Percentiles rank a stretch among this genome's conserved stretches.
phyloP scores from a whole-genome alignment of 2,329 filamentous ascomycete genomes.

The Arthrobotrys megalospora region DNA sequence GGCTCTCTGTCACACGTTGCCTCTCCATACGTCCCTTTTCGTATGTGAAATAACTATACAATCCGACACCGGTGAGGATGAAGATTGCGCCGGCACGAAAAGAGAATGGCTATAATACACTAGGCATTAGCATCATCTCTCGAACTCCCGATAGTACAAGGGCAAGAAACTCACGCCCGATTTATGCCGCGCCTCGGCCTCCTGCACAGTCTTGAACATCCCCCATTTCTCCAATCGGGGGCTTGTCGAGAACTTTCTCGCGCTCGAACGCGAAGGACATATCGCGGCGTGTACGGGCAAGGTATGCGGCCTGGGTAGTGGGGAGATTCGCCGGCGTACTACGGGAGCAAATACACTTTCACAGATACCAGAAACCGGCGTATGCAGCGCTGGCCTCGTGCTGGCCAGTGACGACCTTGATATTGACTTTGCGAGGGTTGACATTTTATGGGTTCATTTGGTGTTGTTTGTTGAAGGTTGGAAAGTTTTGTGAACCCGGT shows the following conservation, averaged over 20 bases:
- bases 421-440: constrained; percentile 48
- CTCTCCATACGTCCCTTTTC: constrained; percentile 94
- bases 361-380: constrained; percentile 3
- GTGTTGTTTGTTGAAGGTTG: constrained; percentile 46
- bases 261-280: constrained; percentile 7
- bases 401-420: constrained; percentile 29
- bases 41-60: constrained; percentile 91
- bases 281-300: constrained; percentile 10
- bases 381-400: not conserved
- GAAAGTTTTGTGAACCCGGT: constrained; percentile 35
- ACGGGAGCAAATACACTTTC: constrained; percentile 9
- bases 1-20: constrained; percentile 88
- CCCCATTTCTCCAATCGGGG: constrained; percentile 46
- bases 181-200: constrained; percentile 69
- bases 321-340: constrained; percentile 21
- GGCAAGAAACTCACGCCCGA: constrained; percentile 68
- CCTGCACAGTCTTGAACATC: constrained; percentile 68
- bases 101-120: constrained; percentile 81
- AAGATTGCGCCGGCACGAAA: constrained; percentile 92
- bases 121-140: constrained; percentile 39
- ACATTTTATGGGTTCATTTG: constrained; percentile 42
- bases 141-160: constrained; percentile 41
- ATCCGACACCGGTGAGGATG: constrained; percentile 80
- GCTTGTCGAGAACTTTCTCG: constrained; percentile 47
- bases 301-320: not conserved